Conservation (phyloP, 768 basidiomycete genomes). For the Russula vinacea region DNA sequence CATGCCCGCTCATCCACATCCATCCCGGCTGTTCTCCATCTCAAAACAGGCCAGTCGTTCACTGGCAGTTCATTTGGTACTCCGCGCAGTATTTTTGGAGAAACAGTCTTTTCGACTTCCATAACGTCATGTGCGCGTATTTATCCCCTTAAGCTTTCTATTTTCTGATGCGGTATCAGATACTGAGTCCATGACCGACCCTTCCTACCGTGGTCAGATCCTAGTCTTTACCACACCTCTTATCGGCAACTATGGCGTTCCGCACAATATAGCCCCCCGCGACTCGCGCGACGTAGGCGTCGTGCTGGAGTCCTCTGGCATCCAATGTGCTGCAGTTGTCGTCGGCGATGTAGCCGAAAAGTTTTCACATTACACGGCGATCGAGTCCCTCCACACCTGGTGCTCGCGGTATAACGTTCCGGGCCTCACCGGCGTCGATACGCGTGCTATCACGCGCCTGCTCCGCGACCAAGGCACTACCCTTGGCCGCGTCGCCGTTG, state of each 20-base stretch:
- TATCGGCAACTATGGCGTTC: slow-evolving; percentile 98
- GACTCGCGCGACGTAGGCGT: slow-evolving; percentile 81
- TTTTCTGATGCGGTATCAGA: slow-evolving; percentile 48
- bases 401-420: slow-evolving; percentile 87
- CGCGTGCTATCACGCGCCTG: slow-evolving; percentile 90
- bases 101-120: slow-evolving; percentile 98
- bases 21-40: slow-evolving; percentile 80
- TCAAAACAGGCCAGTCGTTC: slow-evolving; percentile 94
- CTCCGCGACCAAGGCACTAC: slow-evolving; percentile 97
- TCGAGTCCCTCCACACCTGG: slow-evolving; percentile 92
- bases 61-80: slow-evolving; percentile 86
- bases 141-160: slow-evolving; percentile 6
- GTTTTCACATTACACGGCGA: slow-evolving; percentile 91
- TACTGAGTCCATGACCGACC: slow-evolving; percentile 99
- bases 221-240: slow-evolving; percentile 98
- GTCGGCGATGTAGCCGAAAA: slow-evolving; percentile 94
- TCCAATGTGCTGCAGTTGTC: slow-evolving; percentile 90
- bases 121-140: slow-evolving; percentile 78
- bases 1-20: slow-evolving; percentile 46
- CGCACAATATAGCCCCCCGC: slow-evolving; percentile 66
- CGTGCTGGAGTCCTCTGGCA: slow-evolving; percentile 79
- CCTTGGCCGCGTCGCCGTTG: slow-evolving; percentile 85
- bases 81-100: slow-evolving; percentile 82
- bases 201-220: slow-evolving; percentile 96
- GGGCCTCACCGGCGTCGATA: slow-evolving; percentile 95